phyloP scores from a whole-genome alignment of 257 asterid genomes.

The Solanum chiquidenum region DNA sequence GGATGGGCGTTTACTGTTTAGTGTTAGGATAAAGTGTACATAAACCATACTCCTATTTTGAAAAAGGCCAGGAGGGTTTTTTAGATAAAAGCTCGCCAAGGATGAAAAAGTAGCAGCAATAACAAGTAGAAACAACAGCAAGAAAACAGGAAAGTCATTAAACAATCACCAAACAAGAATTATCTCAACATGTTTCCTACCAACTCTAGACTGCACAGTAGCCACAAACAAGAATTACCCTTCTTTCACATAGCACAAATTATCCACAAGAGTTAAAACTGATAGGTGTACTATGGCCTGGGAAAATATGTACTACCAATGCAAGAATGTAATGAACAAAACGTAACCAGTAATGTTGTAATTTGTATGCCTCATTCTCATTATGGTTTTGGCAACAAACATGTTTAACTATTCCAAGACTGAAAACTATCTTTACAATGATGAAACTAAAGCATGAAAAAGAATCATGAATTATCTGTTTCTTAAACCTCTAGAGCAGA shows the following conservation, averaged over 20 bases:
- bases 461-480: not conserved
- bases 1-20: not conserved
- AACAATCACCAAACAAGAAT: slow-evolving; percentile 12
- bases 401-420: not conserved
- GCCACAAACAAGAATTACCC: not conserved
- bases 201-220: not conserved
- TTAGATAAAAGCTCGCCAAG: not conserved
- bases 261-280: not conserved
- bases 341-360: not conserved
- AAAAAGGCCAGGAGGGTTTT: not conserved
- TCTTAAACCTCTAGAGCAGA: not conserved
- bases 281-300: not conserved
- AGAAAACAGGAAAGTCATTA: not conserved
- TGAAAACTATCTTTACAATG: not conserved
- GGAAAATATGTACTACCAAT: not conserved
- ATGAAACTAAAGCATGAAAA: not conserved
- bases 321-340: not conserved
- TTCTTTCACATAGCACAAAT: not conserved
- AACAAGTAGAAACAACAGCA: no score
- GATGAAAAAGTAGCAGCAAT: not conserved
- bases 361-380: not conserved
- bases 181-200: slow-evolving; percentile 7
- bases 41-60: rapidly evolving
- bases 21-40: not conserved
- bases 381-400: not conserved